These are phyloP conservation scores for Trametes maxima DNA, from an alignment of 768 basidiomycete genomes.

Conservation along the genomic window DNA sequence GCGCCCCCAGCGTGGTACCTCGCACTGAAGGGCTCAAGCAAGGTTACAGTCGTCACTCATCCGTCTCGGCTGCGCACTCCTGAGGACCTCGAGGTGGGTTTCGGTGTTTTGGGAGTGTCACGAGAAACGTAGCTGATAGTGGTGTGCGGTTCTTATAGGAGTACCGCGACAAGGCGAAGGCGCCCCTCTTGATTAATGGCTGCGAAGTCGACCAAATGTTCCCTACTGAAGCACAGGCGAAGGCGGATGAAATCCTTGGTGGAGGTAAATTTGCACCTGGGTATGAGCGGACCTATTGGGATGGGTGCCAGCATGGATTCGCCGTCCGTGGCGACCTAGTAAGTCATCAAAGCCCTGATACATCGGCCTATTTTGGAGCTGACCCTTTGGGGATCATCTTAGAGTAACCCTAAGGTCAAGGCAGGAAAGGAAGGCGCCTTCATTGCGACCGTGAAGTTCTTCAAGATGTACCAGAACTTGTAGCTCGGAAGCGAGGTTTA, in stretches of 20 bases:
- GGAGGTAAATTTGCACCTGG: conserved; percentile 40
- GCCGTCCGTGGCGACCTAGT: conserved; percentile 45
- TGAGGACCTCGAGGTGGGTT: conserved; percentile 40
- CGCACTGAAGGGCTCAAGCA: conserved; percentile 43
- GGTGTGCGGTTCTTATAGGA: conserved; percentile 25
- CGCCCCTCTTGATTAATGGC: conserved; percentile 47
- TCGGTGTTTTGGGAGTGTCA: not conserved
- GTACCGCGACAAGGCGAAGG: conserved; percentile 37
- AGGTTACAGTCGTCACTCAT: conserved; percentile 46
- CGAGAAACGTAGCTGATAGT: not conserved
- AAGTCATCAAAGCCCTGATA: conserved; percentile 3
- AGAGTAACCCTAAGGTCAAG: conserved; percentile 17
- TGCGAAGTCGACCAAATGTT: conserved; percentile 40
- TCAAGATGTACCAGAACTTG: conserved; percentile 31
- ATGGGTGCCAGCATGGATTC: conserved; percentile 33
- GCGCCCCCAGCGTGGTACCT: conserved; percentile 49
- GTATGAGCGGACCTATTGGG: conserved; percentile 39
- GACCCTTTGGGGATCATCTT: not conserved
- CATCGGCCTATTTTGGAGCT: not conserved
- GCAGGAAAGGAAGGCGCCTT: conserved; percentile 46
- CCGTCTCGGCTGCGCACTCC: conserved; percentile 47
- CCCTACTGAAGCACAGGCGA: conserved; percentile 35
- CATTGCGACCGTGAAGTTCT: conserved; percentile 40
- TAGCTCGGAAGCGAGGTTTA: conserved; percentile 18
- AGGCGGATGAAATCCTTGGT: conserved; percentile 42